A percentile compares a stretch with the other conserved stretches of the same genome.
Evolutionary conservation across 352 stramenopile genomes (phyloP).

Genomic region (Phytophthora pini): DNA sequence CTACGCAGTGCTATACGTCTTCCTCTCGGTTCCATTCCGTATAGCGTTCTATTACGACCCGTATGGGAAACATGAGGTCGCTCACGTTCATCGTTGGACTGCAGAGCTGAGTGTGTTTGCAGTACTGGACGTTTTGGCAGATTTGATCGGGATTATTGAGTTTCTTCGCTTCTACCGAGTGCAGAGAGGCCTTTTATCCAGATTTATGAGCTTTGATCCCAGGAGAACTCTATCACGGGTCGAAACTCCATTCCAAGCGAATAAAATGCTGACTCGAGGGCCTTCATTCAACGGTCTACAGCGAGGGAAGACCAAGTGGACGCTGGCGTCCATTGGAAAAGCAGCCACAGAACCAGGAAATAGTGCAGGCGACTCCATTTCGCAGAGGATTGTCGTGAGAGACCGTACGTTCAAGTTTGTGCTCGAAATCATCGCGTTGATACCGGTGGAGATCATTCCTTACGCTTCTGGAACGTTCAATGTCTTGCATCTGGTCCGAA

Average conservation of each 20-base stretch:
- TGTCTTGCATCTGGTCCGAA: slow-evolving; percentile 58
- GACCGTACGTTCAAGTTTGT: slow-evolving; percentile 47
- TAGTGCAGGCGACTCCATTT: slow-evolving; percentile 4
- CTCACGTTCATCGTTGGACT: slow-evolving; percentile 13
- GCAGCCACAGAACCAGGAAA: neutral
- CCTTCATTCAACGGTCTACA: slow-evolving; percentile 15
- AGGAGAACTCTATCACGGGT: neutral
- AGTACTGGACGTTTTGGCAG: slow-evolving; percentile 14
- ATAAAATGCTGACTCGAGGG: neutral
- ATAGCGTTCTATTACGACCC: slow-evolving; percentile 35
- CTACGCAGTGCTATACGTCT: slow-evolving; percentile 25
- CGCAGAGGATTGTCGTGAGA: neutral
- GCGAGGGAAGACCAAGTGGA: slow-evolving; percentile 27
- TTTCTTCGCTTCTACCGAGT: slow-evolving; percentile 23
- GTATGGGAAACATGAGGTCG: neutral
- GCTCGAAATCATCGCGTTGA: slow-evolving; percentile 56
- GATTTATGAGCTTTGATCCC: slow-evolving; percentile 16
- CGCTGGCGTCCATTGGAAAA: slow-evolving; percentile 15
- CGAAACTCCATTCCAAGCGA: neutral
- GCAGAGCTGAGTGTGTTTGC: slow-evolving; percentile 18
- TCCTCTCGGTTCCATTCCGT: slow-evolving; percentile 28
- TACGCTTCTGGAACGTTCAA: slow-evolving; percentile 52
- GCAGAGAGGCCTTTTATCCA: slow-evolving; percentile 9
- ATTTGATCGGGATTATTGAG: slow-evolving; percentile 22
- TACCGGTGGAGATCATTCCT: slow-evolving; percentile 62